phyloP scores from a whole-genome alignment of 2,329 filamentous ascomycete genomes.

The Monosporascus sp. region DNA sequence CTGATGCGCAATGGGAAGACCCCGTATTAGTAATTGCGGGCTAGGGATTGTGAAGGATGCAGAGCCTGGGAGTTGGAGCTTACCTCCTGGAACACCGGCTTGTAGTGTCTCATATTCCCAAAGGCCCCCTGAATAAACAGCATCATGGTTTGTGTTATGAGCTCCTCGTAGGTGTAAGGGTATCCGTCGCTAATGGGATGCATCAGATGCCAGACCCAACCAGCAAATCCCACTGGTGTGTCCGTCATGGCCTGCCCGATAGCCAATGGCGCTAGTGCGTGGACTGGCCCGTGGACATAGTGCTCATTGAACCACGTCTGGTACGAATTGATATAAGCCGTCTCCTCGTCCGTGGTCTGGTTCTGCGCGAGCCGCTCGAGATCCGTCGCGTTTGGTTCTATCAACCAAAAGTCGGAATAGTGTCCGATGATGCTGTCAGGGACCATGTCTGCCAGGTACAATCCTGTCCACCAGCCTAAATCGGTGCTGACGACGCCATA shows the following conservation, averaged over 20 bases:
- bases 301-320: too few species aligned
- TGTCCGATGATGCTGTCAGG: conserved; percentile 5
- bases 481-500: too few species aligned
- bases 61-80: too few species aligned
- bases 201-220: conserved; percentile 3
- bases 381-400: conserved; percentile 1
- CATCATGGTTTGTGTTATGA: conserved; percentile 1
- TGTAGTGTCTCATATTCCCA: neutral
- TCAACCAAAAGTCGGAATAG: neutral
- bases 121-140: conserved; percentile 1
- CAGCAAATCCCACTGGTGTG: conserved; percentile 4
- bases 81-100: too few species aligned
- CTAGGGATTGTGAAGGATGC: too few species aligned
- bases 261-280: neutral
- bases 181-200: neutral
- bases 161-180: neutral
- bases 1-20: too few species aligned
- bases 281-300: neutral
- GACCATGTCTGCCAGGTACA: too few species aligned
- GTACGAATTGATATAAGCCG: neutral
- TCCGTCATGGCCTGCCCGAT: conserved; percentile 1
- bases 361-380: neutral
- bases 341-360: neutral
- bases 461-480: too few species aligned
- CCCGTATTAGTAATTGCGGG: too few species aligned